phyloP scores from a whole-genome alignment of 2,329 filamentous ascomycete genomes.

The Pyrenochaeta sp. region DNA sequence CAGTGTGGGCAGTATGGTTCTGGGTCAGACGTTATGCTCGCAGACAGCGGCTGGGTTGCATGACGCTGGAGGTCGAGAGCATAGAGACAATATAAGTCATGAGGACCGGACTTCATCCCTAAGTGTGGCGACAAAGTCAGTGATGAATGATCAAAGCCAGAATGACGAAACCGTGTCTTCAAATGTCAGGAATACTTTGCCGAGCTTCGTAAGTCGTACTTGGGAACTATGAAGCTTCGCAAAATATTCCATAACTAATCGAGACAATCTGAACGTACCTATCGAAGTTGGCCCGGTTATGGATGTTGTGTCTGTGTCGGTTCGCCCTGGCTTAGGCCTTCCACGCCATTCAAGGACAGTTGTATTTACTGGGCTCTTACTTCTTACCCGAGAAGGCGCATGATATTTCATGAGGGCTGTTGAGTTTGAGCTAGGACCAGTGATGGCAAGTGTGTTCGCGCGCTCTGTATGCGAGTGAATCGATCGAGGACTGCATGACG shows the following conservation, averaged over 20 bases:
- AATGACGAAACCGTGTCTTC: no score
- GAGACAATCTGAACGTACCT: background rate
- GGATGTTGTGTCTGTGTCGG: constrained; percentile 34
- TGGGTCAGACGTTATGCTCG: constrained; percentile 31
- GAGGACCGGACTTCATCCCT: constrained; percentile 16
- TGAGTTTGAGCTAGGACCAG: constrained; percentile 25
- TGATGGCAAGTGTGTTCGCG: constrained; percentile 12
- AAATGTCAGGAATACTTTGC: no score
- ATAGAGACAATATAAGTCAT: constrained; percentile 41
- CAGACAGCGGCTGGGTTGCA: constrained; percentile 34
- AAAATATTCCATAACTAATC: no score
- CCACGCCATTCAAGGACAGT: constrained; percentile 30
- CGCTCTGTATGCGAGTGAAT: constrained; percentile 19
- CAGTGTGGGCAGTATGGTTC: constrained; percentile 45
- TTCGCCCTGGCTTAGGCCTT: constrained; percentile 25
- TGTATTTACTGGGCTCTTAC: constrained; percentile 34
- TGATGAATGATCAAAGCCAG: no score
- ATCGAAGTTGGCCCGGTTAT: constrained; percentile 33
- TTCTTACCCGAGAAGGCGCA: constrained; percentile 19
- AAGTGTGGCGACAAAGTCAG: no score
- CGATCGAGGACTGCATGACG: constrained; percentile 24
- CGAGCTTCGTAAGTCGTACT: no score
- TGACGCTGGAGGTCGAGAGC: constrained; percentile 42
- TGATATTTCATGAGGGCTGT: constrained; percentile 34
- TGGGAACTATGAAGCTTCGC: no score